These are phyloP conservation scores for Flaveria sonorensis DNA, from an alignment of 129 eudicot genomes.

Conservation along the genomic window DNA sequence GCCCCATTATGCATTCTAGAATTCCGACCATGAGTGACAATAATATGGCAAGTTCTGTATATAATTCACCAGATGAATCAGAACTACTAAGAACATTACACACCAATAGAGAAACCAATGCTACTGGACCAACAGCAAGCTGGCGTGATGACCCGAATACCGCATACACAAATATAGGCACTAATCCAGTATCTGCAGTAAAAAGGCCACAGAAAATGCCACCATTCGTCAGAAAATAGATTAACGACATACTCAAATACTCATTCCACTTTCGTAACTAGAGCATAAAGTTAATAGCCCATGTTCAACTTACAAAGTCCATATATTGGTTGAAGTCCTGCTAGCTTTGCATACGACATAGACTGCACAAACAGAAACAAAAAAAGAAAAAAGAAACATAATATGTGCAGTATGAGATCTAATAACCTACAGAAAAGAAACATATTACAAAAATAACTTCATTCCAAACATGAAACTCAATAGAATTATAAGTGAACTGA, in stretches of 20 bases:
- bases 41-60: slow-evolving; percentile 89
- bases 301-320: slow-evolving; percentile 87
- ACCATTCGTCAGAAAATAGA: slow-evolving; percentile 19
- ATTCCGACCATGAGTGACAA: slow-evolving; percentile 98
- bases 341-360: slow-evolving; percentile 98
- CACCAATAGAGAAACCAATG: slow-evolving; percentile 82
- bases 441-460: background rate
- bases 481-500: background rate
- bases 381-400: slow-evolving; percentile 15
- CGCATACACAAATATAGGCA: slow-evolving; percentile 89
- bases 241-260: background rate
- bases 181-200: slow-evolving; percentile 80
- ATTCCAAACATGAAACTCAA: slow-evolving; percentile 15
- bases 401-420: background rate
- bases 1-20: slow-evolving; percentile 89
- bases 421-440: slow-evolving; percentile 7
- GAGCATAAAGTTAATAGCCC: slow-evolving; percentile 8
- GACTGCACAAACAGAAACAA: slow-evolving; percentile 51
- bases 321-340: slow-evolving; percentile 94
- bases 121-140: slow-evolving; percentile 99
- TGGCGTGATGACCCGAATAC: slow-evolving; percentile 97
- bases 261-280: background rate
- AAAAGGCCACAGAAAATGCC: slow-evolving; percentile 28
- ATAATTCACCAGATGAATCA: slow-evolving; percentile 71
- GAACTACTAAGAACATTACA: slow-evolving; percentile 75